Conservation (phyloP, 2,329 filamentous ascomycete genomes). For the Helotiales sp. region DNA sequence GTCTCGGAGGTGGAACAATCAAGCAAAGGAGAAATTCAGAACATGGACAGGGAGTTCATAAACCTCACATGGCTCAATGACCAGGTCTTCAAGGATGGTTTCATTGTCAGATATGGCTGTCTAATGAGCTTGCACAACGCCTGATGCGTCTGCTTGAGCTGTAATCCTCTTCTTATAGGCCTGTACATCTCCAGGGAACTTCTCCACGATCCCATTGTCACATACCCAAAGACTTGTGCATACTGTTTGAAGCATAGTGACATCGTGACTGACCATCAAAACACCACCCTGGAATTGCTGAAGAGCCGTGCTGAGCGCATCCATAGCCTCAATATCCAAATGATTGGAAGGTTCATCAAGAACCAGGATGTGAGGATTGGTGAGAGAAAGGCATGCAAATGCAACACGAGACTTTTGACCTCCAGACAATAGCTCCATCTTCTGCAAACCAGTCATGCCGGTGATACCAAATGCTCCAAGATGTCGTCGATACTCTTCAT, state of each 20-base stretch:
- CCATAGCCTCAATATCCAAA: constrained; percentile 97
- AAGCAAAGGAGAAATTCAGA: not conserved
- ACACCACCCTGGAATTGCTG: constrained; percentile 90
- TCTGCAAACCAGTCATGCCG: constrained; percentile 93
- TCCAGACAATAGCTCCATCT: constrained; percentile 91
- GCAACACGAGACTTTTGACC: constrained; percentile 98
- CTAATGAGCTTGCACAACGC: constrained; percentile 58
- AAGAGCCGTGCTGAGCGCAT: constrained; percentile 83
- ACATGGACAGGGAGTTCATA: not conserved
- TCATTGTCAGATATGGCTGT: not conserved
- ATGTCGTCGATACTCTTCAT: constrained; percentile 95
- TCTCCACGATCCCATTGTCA: constrained; percentile 89
- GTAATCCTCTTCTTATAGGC: constrained; percentile 97
- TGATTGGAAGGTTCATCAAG: constrained; percentile 99
- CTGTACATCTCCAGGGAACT: constrained; percentile 93
- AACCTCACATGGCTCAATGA: not conserved
- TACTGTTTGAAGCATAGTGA: constrained; percentile 96
- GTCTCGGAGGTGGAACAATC: no score
- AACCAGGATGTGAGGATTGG: constrained; percentile 94
- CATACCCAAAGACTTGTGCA: constrained; percentile 97
- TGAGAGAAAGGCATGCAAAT: constrained; percentile 92
- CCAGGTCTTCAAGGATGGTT: not conserved
- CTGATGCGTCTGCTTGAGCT: constrained; percentile 82
- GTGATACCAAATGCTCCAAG: constrained; percentile 89
- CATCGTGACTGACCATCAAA: constrained; percentile 98